Percentiles rank a stretch among this genome's conserved stretches.
phyloP scores from a whole-genome alignment of 1,284 basidiomycete species.

The Moesziomyces sp. region DNA sequence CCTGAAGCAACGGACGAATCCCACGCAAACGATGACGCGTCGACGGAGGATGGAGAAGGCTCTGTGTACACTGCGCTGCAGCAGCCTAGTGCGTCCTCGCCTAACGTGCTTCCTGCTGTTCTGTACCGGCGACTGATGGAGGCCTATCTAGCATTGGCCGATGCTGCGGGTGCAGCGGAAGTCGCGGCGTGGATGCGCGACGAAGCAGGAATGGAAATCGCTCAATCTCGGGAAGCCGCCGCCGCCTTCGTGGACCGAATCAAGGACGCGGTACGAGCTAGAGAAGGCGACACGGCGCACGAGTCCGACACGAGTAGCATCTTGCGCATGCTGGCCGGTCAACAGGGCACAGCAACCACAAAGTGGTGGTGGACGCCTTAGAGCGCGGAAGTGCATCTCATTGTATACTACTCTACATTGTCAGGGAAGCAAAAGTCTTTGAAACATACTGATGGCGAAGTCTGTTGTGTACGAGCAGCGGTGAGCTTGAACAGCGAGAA shows the following conservation, averaged over 20 bases:
- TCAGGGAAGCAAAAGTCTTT: no score
- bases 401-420: no score
- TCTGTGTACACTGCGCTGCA: conserved; percentile 7
- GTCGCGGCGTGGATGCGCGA: conserved; percentile 51
- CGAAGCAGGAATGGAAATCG: conserved; percentile 35
- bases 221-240: not conserved
- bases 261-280: conserved; percentile 19
- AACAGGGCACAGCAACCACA: conserved; percentile 25
- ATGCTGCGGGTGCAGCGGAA: conserved; percentile 37
- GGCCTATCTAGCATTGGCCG: conserved; percentile 28
- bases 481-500: no score
- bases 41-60: not conserved
- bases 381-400: not conserved
- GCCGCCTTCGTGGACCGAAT: conserved; percentile 27
- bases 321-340: conserved; percentile 37
- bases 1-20: conserved; percentile 1
- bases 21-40: not conserved
- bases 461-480: no score
- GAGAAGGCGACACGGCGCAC: conserved; percentile 1
- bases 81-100: conserved; percentile 1
- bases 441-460: no score
- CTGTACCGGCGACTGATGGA: conserved; percentile 36
- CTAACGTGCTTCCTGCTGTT: conserved; percentile 26
- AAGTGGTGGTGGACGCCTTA: conserved; percentile 40
- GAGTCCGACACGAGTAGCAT: conserved; percentile 14